Base-by-base conservation (phyloP, 257 asterid species). In the Misopates orontium region DNA sequence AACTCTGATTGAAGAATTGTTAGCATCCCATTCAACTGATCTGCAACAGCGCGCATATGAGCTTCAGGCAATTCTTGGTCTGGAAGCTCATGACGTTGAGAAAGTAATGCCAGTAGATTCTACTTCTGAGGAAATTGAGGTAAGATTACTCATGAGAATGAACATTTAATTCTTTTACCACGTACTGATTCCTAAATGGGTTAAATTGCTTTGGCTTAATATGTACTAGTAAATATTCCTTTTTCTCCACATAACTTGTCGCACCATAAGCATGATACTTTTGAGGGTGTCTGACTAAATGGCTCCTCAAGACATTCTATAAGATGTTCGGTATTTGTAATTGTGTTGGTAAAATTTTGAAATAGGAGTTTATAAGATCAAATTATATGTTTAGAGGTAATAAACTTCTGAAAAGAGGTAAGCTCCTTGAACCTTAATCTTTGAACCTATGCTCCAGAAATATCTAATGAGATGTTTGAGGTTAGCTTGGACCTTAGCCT, bases 41-140 rank as follows among this genome's bases (percentile, higher is more conserved):
- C 85, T 94, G 72, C 99, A 94, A 83, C 97, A 94, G 83, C 97
- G 99, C 71, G 99, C 95, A 55, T 90, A 90, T 76, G 97, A 94
- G 78, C 90, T 90, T 72, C 96, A 90, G 82, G 90, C 93, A 39
- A 77, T 94, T 76, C 75, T 85, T 64, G 68, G 75, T 62, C 79
- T 94, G 71, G 96, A 88, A 83, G 84, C 96, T 66, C 84, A 42
- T 49, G 87, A 85, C 48, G 77, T 85, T 28, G 79, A 83, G 73
- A 75, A 79, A 75, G 75, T 90, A 75, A 86, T 94, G 88, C 94
- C 97, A 53, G 75, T 77, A 79, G 87, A 94, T 81, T 89, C 97
- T 50, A 86, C 90, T 69, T 88, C 95, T 82, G 87, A 86, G 71
- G 96, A 94, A 67, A 67, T 90, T 60, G 95, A 88, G 96, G 99